A percentile compares a stretch with the other conserved stretches of the same genome.
These are phyloP conservation scores for Neopestalotiopsis sp. DNA, from an alignment of 2,329 filamentous ascomycete species.

Conservation along the genomic window DNA sequence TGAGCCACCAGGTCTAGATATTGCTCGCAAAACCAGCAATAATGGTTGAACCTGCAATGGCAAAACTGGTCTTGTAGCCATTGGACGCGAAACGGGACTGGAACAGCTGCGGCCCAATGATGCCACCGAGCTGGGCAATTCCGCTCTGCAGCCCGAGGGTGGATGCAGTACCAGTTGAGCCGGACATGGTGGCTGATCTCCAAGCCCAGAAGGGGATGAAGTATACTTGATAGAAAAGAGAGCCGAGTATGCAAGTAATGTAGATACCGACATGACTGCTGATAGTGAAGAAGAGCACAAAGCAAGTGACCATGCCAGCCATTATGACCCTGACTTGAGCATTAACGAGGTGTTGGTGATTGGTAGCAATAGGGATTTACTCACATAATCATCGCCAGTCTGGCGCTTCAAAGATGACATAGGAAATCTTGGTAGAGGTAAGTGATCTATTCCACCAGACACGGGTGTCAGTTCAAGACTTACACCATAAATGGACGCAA, in stretches of 20 bases:
- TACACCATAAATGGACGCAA: constrained; percentile 44
- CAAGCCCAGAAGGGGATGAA: constrained; percentile 53
- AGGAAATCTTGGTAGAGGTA: constrained; percentile 33
- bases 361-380: neutral
- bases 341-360: neutral
- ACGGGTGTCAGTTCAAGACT: constrained; percentile 18
- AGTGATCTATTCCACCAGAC: neutral
- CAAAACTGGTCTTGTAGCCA: constrained; percentile 39
- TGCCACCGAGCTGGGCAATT: constrained; percentile 50
- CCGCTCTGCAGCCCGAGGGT: constrained; percentile 47
- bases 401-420: constrained; percentile 45
- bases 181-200: constrained; percentile 45
- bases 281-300: constrained; percentile 47
- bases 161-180: constrained; percentile 49
- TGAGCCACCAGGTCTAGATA: constrained; percentile 31
- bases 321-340: constrained; percentile 35
- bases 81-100: constrained; percentile 45
- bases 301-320: constrained; percentile 45
- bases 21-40: constrained; percentile 30
- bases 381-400: constrained; percentile 44
- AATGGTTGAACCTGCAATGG: constrained; percentile 28
- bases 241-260: constrained; percentile 47
- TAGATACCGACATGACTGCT: constrained; percentile 45
- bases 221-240: constrained; percentile 46
- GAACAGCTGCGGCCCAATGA: constrained; percentile 49